Base-by-base conservation (phyloP, 805 yeast genomes). In the Wickerhamiella qilinensis region DNA sequence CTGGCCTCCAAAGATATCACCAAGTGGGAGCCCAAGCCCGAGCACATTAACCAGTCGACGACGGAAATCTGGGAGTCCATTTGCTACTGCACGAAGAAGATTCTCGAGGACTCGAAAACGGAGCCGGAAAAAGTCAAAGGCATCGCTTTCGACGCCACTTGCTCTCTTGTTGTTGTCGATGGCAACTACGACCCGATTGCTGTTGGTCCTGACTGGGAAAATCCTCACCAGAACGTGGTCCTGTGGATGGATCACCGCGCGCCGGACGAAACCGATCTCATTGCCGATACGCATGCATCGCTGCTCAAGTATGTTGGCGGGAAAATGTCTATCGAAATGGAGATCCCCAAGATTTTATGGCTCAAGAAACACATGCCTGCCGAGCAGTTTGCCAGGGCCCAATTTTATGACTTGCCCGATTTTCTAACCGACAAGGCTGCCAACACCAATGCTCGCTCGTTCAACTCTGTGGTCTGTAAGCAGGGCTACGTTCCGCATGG, bases 181-280 rank as follows among this genome's bases (percentile, higher is more conserved):
- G 80, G 77, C 46, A 64, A 69, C 34, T 81, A 79, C 48, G 56
- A 64, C 35, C 93, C 94, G 3, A 68, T 83, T 33, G 83, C 79
- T 2, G 97, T 85, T 14, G 98, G 98, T 8, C 97, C 98, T 1
- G 82, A 86, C 54, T 88, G 83, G 56, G 46, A 59, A 25, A 75
- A 83, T 50, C 48, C 63, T 35, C 69, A 69, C 44, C 93, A 86
- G 54, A 85, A 91, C 58, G 77, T 91, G 51, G 75, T 91, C 38
- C 61, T 91, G 45, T 91, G 98, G 98, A 88, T 91, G 97, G 98
- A 91, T 62, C 98, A 91, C 59, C 71, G 98, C 46, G 96, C 97
- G 0, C 76, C 68, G 14, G 63, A 65, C 6, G 95, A 88, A 55
- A 85, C 95, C 12, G 63, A 73, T 40, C 71, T 64, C 40, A 85